Base-by-base conservation (phyloP, 768 basidiomycete genomes). In the Nidula microcarpa region DNA sequence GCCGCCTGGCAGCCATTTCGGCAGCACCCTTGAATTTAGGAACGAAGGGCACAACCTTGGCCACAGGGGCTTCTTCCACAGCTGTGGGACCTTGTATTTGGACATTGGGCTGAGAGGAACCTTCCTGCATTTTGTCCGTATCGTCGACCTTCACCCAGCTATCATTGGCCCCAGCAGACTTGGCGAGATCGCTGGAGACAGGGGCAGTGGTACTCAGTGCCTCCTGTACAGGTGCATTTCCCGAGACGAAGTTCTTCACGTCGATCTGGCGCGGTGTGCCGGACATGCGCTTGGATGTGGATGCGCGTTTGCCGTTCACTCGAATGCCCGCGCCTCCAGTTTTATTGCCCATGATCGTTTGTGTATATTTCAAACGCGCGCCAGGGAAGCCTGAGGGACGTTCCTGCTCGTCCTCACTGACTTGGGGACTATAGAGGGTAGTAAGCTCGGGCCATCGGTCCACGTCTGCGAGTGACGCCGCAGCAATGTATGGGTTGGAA, bases 371-470 rank as follows among this genome's bases (percentile, higher is more conserved):
- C 57, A 97, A 76, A 11, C 79, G 66, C 62, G 58, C 81, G 64
- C 61, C 86, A 67, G 68, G 81, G 67, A 71, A 77, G 58, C 68
- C 79, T 58, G 65, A 72, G 46, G 75, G 74, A 9, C 69, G 72
- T 49, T 81, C 79, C 7, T 68, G 69, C 53, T 91, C 90, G 54
- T 88, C 84, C 51, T 89, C 86, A 52, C 85, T 85, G 39, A 87
- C 75, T 37, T 85, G 81, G 0, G 90, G 92, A 57, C 85, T 88
- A 11, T 80, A 65, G 0, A 92, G 87, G 55, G 79, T 71, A 2
- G 75, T 75, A 50, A 98, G 81, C 66, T 97, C 92, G 32, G 94
- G 94, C 91, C 92, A 96, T 64, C 83, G 71, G 23, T 89, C 80
- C 10, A 72, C 61, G 66, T 98, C 93, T 2, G 91, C 85, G 33